Evolutionary conservation across 1,139 yeast species (phyloP).

Genomic region (Geotrichum reessii): DNA sequence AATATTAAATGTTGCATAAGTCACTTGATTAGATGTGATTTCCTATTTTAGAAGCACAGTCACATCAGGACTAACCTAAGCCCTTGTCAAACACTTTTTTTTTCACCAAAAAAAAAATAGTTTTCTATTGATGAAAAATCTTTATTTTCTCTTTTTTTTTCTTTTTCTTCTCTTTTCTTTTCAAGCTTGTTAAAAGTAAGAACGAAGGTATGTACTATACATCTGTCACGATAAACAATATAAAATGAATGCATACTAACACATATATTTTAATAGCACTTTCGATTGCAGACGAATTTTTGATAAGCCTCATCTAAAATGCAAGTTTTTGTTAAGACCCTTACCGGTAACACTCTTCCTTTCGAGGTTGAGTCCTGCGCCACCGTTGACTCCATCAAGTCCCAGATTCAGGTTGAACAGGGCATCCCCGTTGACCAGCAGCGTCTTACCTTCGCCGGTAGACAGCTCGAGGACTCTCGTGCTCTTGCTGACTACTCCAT

Average conservation of each 20-base stretch:
- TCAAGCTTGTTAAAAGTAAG: slow-evolving; percentile 20
- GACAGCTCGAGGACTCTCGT: slow-evolving; percentile 99
- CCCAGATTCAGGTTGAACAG: slow-evolving; percentile 98
- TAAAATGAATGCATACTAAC: slow-evolving; percentile 6
- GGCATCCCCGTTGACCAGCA: slow-evolving; percentile 99
- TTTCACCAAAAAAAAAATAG: not conserved
- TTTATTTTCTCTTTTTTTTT: not conserved
- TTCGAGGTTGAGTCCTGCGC: slow-evolving; percentile 98
- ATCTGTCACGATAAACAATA: not conserved
- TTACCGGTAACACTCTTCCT: slow-evolving; percentile 99
- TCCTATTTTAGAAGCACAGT: slow-evolving; percentile 9
- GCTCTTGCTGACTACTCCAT: slow-evolving; percentile 99
- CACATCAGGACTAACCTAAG: slow-evolving; percentile 1
- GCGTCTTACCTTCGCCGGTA: slow-evolving; percentile 99
- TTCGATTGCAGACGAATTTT: slow-evolving; percentile 34
- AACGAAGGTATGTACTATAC: slow-evolving; percentile 23
- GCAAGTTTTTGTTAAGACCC: slow-evolving; percentile 99
- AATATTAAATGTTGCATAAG: not conserved
- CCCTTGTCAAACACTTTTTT: not conserved
- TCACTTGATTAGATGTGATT: not conserved
- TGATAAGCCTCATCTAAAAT: slow-evolving; percentile 37
- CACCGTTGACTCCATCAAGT: slow-evolving; percentile 98
- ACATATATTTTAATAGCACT: slow-evolving; percentile 9
- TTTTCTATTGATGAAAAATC: not conserved
- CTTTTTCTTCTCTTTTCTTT: slow-evolving; percentile 14